Conservation (phyloP, 176 grass and related monocot genomes). For the Phoenix roebelenii region DNA sequence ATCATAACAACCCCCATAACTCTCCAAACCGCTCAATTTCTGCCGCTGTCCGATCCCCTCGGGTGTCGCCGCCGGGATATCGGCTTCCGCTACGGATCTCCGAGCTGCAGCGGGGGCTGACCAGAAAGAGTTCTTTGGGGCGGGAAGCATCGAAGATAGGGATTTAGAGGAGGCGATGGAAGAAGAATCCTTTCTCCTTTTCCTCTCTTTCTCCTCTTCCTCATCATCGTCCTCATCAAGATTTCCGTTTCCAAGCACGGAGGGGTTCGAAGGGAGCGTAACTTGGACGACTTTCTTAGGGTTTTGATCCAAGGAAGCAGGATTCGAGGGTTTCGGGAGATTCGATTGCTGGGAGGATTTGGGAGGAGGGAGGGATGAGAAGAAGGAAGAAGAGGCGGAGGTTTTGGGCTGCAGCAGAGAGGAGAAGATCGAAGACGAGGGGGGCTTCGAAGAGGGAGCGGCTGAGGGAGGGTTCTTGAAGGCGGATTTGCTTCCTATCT, state of each 20-base stretch:
- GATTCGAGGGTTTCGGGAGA: too few species aligned
- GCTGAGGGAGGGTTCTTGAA: too few species aligned
- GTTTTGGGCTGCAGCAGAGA: slow-evolving; percentile 43
- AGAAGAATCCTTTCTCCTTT: too few species aligned
- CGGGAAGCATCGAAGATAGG: slow-evolving; percentile 72
- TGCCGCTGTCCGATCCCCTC: slow-evolving; percentile 21
- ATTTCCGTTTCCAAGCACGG: too few species aligned
- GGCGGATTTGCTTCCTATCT: too few species aligned
- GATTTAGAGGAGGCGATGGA: background rate
- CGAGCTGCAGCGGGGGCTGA: slow-evolving; percentile 29
- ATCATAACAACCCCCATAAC: background rate
- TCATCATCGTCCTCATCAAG: too few species aligned
- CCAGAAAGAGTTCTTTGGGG: slow-evolving; percentile 67
- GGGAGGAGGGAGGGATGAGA: too few species aligned
- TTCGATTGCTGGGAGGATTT: too few species aligned
- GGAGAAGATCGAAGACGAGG: slow-evolving; percentile 33
- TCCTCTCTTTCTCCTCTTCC: too few species aligned
- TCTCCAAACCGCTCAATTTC: background rate
- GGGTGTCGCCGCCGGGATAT: slow-evolving; percentile 16
- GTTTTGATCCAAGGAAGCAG: too few species aligned
- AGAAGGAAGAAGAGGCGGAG: slow-evolving; percentile 4
- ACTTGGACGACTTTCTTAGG: too few species aligned
- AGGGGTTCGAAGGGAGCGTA: too few species aligned
- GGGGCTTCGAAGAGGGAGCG: slow-evolving; percentile 8
- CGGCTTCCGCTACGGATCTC: slow-evolving; percentile 30